A percentile compares a stretch with the other conserved stretches of the same genome.
phyloP scores from a whole-genome alignment of 768 basidiomycete species.

The Chalciporus chontae region DNA sequence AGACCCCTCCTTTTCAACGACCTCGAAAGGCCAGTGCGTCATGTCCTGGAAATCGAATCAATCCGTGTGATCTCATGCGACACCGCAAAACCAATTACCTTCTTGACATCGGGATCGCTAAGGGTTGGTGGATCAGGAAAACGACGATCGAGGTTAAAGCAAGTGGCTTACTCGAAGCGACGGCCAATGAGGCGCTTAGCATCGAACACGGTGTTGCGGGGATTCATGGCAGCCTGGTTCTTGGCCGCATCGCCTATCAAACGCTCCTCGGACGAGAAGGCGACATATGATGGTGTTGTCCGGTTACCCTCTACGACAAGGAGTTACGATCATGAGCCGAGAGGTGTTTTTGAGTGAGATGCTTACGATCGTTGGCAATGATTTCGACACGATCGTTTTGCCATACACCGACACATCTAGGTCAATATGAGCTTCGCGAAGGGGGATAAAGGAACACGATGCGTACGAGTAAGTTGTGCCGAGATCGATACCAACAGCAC shows the following conservation, averaged over 20 bases:
- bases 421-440: conserved; percentile 20
- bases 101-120: conserved; percentile 92
- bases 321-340: background rate
- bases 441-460: conserved; percentile 11
- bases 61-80: background rate
- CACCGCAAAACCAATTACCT: conserved; percentile 37
- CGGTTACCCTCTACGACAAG: conserved; percentile 83
- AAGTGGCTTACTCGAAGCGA: conserved; percentile 75
- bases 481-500: conserved; percentile 95
- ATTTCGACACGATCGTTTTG: conserved; percentile 99
- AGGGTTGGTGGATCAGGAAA: conserved; percentile 9
- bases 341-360: background rate
- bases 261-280: conserved; percentile 95
- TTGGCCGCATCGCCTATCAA: conserved; percentile 98
- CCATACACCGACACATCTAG: conserved; percentile 97
- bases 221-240: conserved; percentile 99
- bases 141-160: background rate
- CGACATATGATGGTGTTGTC: conserved; percentile 98
- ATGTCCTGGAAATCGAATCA: conserved; percentile 63
- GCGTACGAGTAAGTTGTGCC: conserved; percentile 96
- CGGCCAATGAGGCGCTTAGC: conserved; percentile 99
- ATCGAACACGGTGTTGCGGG: conserved; percentile 97
- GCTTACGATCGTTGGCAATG: conserved; percentile 93
- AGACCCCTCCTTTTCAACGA: conserved; percentile 95
- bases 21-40: conserved; percentile 96